Evolutionary conservation across 208 protist genomes (phyloP).

Genomic region (Trypanosoma melophagium): DNA sequence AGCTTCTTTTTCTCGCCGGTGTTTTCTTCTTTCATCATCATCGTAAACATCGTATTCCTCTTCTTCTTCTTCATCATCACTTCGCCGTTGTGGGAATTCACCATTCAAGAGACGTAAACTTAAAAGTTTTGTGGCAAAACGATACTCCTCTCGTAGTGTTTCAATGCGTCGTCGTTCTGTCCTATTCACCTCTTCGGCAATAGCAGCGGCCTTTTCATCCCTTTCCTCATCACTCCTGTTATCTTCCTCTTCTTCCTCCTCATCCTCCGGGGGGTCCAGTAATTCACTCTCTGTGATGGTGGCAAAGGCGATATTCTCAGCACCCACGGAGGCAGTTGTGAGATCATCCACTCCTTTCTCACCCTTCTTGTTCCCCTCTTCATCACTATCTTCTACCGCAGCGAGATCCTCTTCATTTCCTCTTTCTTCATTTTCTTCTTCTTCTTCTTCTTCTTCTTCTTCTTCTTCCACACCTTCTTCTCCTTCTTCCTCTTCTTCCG

Average conservation of each 20-base stretch:
- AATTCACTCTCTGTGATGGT: conserved; percentile 14
- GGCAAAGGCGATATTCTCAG: neutral
- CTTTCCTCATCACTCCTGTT: conserved; percentile 41
- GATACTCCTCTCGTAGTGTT: conserved; percentile 62
- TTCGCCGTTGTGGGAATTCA: conserved; percentile 41
- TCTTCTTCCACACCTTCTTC: conserved; percentile 26
- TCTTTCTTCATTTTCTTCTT: conserved; percentile 11
- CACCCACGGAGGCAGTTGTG: neutral
- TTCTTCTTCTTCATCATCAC: conserved; percentile 20
- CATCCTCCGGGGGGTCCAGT: conserved; percentile 13
- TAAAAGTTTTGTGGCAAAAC: conserved; percentile 53
- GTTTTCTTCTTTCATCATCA: conserved; percentile 8
- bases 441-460: conserved; percentile 31
- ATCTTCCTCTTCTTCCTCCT: conserved; percentile 37
- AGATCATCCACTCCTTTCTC: conserved; percentile 31
- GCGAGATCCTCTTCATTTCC: conserved; percentile 10
- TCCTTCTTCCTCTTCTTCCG: conserved; percentile 20
- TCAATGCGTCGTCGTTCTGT: conserved; percentile 59
- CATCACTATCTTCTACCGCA: conserved; percentile 24
- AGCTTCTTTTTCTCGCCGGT: conserved; percentile 13
- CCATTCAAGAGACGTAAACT: conserved; percentile 53
- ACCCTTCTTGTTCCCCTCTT: conserved; percentile 13
- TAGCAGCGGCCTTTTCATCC: conserved; percentile 42
- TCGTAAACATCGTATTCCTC: conserved; percentile 43
- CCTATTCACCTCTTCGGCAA: conserved; percentile 34